Conservation (phyloP, 805 yeast species). For the Metschnikowia anglica region DNA sequence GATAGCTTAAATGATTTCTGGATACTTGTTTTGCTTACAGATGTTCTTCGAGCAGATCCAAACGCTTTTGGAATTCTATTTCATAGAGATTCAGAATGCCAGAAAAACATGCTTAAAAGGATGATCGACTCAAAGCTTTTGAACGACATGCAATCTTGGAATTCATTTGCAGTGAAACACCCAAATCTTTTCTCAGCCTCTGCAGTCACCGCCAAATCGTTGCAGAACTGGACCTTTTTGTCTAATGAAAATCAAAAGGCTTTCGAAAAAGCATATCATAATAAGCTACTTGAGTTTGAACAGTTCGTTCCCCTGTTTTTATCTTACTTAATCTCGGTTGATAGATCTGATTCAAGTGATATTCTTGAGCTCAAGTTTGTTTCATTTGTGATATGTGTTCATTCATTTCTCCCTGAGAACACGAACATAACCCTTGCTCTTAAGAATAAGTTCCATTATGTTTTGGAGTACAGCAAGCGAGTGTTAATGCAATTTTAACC, state of each 20-base stretch:
- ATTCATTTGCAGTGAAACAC: slow-evolving; percentile 12
- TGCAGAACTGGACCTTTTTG: neutral
- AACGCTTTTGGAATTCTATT: slow-evolving; percentile 6
- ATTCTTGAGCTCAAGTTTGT: slow-evolving; percentile 16
- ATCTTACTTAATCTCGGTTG: slow-evolving; percentile 7
- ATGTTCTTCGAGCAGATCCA: slow-evolving; percentile 6
- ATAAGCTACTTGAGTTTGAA: slow-evolving; percentile 16
- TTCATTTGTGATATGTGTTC: slow-evolving; percentile 15
- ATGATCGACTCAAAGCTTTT: slow-evolving; percentile 4
- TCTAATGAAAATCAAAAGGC: neutral
- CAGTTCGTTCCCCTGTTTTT: slow-evolving; percentile 13
- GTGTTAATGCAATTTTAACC: slow-evolving; percentile 10
- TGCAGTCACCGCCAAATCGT: neutral
- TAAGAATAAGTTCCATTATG: slow-evolving; percentile 6
- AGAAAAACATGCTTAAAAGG: neutral
- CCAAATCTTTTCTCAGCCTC: slow-evolving; percentile 12
- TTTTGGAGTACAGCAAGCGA: slow-evolving; percentile 12
- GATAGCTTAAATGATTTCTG: slow-evolving; percentile 19
- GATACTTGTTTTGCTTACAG: slow-evolving; percentile 17
- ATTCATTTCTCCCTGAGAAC: slow-evolving; percentile 11
- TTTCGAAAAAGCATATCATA: slow-evolving; percentile 11
- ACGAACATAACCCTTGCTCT: slow-evolving; percentile 4
- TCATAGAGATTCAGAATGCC: slow-evolving; percentile 8
- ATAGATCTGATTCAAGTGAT: slow-evolving; percentile 2
- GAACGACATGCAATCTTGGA: slow-evolving; percentile 16